These are phyloP conservation scores for Craterostigma plantagineum DNA, from an alignment of 257 asterid genomes.

Conservation along the genomic window DNA sequence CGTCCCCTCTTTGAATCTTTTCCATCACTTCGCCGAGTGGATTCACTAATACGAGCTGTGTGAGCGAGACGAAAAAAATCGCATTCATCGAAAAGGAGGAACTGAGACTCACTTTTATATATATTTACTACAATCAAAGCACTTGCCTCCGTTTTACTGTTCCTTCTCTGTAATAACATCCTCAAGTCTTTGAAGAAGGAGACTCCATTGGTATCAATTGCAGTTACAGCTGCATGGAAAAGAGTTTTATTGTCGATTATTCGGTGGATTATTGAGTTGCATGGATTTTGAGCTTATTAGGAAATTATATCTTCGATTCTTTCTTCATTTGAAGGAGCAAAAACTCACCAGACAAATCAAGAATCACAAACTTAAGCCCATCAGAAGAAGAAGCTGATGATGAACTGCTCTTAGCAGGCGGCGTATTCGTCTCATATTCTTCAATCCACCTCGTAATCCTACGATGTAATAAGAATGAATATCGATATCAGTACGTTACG, in stretches of 20 bases:
- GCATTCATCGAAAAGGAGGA: too few relatives aligned
- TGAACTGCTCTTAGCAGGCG: too few relatives aligned
- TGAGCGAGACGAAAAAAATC: too few relatives aligned
- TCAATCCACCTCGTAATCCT: slow-evolving; percentile 77
- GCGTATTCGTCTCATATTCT: too few relatives aligned
- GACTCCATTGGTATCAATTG: slow-evolving; percentile 71
- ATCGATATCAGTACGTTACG: too few relatives aligned
- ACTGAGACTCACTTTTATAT: too few relatives aligned
- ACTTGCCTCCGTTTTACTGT: slow-evolving; percentile 57
- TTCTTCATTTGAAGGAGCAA: background rate
- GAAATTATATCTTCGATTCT: too few relatives aligned
- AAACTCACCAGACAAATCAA: slow-evolving; percentile 74
- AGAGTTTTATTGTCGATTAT: too few relatives aligned
- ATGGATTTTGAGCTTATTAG: too few relatives aligned
- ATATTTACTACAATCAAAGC: too few relatives aligned
- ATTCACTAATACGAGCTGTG: slow-evolving; percentile 68
- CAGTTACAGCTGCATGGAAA: slow-evolving; percentile 91
- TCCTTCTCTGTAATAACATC: slow-evolving; percentile 35
- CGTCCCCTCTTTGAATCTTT: slow-evolving; percentile 36
- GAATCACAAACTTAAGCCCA: slow-evolving; percentile 47
- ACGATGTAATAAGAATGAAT: slow-evolving; percentile 3
- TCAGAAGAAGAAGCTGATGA: slow-evolving; percentile 29
- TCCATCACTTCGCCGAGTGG: slow-evolving; percentile 72
- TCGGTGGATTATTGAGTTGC: too few relatives aligned
- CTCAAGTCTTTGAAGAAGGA: slow-evolving; percentile 60